A percentile compares a stretch with the other conserved stretches of the same genome.
phyloP scores from a whole-genome alignment of 2,329 filamentous ascomycete species.

The Trichoderma sp. region DNA sequence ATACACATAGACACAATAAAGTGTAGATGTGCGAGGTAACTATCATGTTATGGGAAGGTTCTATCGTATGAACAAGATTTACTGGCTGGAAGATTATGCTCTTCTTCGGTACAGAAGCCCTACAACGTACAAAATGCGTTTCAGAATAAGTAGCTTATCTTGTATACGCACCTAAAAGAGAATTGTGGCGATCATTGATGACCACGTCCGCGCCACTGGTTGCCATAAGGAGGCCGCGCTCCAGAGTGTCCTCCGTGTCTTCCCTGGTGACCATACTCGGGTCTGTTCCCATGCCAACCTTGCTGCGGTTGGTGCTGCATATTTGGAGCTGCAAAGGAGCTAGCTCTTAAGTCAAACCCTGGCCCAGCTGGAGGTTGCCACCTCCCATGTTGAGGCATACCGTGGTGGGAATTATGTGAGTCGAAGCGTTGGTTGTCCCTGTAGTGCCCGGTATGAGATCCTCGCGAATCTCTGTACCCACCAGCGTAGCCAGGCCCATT shows the following conservation, averaged over 20 bases:
- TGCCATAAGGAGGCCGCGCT: constrained; percentile 1
- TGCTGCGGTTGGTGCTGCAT: constrained; percentile 12
- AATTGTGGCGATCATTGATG: neutral
- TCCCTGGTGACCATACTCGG: neutral
- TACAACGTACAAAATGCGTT: neutral
- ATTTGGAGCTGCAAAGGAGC: neutral
- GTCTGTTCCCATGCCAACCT: constrained; percentile 2
- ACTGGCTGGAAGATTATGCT: neutral
- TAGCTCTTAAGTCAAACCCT: neutral
- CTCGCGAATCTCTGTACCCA: constrained; percentile 29
- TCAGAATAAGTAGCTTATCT: neutral
- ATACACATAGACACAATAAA: constrained; percentile 1
- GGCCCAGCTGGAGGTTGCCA: constrained; percentile 7
- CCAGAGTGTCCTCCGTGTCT: neutral
- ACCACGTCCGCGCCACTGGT: constrained; percentile 8
- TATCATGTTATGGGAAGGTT: neutral
- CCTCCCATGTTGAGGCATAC: constrained; percentile 22
- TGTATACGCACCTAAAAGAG: neutral
- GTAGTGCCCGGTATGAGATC: constrained; percentile 19
- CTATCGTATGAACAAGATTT: neutral
- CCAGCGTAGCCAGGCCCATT: constrained; percentile 35
- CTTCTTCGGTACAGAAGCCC: neutral
- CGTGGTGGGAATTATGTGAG: constrained; percentile 12
- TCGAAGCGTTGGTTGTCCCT: constrained; percentile 27
- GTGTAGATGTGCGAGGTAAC: neutral